Evolutionary conservation across 192 early-diverging fungal species (phyloP).

Genomic region (Backusella circina): DNA sequence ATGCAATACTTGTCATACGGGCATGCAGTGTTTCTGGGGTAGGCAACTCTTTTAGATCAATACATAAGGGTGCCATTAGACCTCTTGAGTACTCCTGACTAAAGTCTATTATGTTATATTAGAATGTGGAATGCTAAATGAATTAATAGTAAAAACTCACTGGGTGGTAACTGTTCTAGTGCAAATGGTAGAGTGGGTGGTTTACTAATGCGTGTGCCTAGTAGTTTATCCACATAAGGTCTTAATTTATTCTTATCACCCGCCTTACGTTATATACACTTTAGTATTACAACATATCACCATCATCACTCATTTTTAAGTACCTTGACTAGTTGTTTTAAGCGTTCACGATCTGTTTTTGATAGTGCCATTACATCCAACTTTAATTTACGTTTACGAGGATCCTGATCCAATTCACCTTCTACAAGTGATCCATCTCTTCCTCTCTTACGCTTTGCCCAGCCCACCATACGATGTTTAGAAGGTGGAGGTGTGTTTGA

Average conservation of each 20-base stretch:
- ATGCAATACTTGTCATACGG: conserved; percentile 64
- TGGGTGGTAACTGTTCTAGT: conserved; percentile 44
- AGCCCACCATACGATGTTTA: conserved; percentile 53
- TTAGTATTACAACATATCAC: neutral
- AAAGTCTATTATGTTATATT: conserved; percentile 15
- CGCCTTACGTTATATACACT: neutral
- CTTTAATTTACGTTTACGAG: conserved; percentile 62
- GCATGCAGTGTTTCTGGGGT: conserved; percentile 58
- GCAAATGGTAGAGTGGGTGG: conserved; percentile 47
- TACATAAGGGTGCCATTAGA: conserved; percentile 62
- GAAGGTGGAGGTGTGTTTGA: conserved; percentile 60
- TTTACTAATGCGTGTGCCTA: conserved; percentile 34
- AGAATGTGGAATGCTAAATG: too few relatives aligned
- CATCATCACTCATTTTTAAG: neutral
- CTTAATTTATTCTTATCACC: conserved; percentile 16
- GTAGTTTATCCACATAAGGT: conserved; percentile 17
- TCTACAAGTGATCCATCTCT: conserved; percentile 39
- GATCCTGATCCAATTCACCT: conserved; percentile 37
- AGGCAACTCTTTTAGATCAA: conserved; percentile 63
- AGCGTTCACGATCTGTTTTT: conserved; percentile 61
- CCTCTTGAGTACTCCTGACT: conserved; percentile 61
- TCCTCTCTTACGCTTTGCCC: conserved; percentile 47
- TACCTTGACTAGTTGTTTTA: conserved; percentile 62
- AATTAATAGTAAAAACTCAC: conserved; percentile 23
- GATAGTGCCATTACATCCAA: conserved; percentile 65